Percentiles rank a stretch among this genome's conserved stretches.
Conservation (phyloP, 768 basidiomycete species). For the Albatrellus ellisii region DNA sequence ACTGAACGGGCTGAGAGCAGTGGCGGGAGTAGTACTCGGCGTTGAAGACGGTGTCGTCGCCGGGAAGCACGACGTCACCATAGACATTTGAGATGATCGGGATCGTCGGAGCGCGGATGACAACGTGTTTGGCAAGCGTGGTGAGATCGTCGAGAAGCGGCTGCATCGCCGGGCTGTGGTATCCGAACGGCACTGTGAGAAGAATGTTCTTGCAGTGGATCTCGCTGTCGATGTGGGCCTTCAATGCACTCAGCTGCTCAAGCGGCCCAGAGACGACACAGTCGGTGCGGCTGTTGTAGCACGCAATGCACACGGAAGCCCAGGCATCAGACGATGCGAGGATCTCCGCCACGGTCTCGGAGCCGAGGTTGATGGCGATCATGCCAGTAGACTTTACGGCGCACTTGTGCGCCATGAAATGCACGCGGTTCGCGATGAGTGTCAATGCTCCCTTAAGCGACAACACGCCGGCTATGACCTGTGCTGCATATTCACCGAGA, state of each 20-base stretch:
- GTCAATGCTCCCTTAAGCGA: conserved; percentile 41
- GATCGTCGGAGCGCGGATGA: conserved; percentile 34
- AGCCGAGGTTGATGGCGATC: conserved; percentile 37
- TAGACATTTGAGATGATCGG: conserved; percentile 51
- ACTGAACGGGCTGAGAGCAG: conserved; percentile 43
- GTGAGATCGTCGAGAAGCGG: conserved; percentile 39
- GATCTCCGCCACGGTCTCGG: conserved; percentile 21
- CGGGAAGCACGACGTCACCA: conserved; percentile 38
- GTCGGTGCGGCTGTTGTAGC: conserved; percentile 44
- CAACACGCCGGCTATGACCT: conserved; percentile 49
- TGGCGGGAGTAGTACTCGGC: conserved; percentile 45
- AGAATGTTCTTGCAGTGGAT: conserved; percentile 26
- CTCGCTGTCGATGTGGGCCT: conserved; percentile 24
- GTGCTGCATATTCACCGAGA: conserved; percentile 64
- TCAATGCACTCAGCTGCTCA: conserved; percentile 28
- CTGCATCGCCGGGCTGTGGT: conserved; percentile 54
- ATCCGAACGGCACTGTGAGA: conserved; percentile 46
- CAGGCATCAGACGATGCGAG: conserved; percentile 23
- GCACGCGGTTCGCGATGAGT: conserved; percentile 43
- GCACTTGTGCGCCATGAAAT: conserved; percentile 42
- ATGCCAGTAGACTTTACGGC: conserved; percentile 36
- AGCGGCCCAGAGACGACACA: conserved; percentile 48
- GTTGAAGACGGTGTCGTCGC: conserved; percentile 34
- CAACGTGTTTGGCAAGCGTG: conserved; percentile 23
- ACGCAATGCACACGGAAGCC: conserved; percentile 35